Base-by-base conservation (phyloP, 768 basidiomycete genomes). In the Dentipellis sp. region DNA sequence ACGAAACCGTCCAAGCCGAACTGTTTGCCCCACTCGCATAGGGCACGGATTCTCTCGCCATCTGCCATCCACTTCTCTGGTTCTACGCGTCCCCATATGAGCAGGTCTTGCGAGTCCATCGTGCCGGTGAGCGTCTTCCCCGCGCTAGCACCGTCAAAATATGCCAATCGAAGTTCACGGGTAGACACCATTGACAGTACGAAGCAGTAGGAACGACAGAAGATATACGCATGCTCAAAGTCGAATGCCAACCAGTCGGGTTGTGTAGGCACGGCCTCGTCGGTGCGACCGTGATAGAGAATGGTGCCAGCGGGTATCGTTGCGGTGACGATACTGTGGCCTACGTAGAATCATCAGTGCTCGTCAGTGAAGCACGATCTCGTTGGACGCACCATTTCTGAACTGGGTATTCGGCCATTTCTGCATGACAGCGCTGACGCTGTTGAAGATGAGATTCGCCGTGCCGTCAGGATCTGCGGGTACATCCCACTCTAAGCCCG, bases 391-490 rank as follows among this genome's bases (percentile, higher is more conserved):
- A 56, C 60, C 60, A 56, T 61, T 61, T 52, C 55, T 59, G 35
- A 48, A 55, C 23, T 68, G 64, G 1, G 69, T 71, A 54, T 74
- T 74, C 2, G 72, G 65, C 71, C 71, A 74, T 22, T 68, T 66
- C 48, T 75, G 74, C 11, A 75, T 64, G 5, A 72, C 57, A 4
- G 69, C 65, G 45, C 61, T 60, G 10, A 72, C 62, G 2, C 68
- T 66, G 38, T 70, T 67, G 50, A 74, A 75, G 11, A 74, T 61
- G 10, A 73, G 60, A 52, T 71, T 64, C 16, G 63, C 57, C 3
- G 72, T 72, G 16, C 62, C 59, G 50, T 71, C 66, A 9, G 61
- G 56, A 35, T 59, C 56, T 1, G 70, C 71, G 1, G 50, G 37
- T 4, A 49, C 50, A 16, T 66, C 54, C 60, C 60, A 62, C 10